These are phyloP conservation scores for Eucalyptus lansdowneana DNA, from an alignment of 345 rosid species.

Conservation along the genomic window DNA sequence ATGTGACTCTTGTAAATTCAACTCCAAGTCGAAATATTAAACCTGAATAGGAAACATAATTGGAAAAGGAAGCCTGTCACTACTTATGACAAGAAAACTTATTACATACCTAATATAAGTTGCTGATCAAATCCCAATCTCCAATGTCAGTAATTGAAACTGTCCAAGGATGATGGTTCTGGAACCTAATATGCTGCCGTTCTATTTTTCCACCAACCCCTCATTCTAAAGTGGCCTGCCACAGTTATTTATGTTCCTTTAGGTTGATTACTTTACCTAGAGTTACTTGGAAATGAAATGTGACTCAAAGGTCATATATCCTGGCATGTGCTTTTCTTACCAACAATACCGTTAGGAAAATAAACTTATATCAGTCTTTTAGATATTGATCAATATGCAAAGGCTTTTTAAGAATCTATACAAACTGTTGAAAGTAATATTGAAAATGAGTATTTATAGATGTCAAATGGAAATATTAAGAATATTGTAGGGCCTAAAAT, in stretches of 20 bases:
- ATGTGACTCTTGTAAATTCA: neutral
- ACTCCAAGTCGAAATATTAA: neutral
- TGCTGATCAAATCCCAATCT: neutral
- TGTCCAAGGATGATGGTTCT: neutral
- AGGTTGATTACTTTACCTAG: neutral
- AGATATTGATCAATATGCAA: neutral
- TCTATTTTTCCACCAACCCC: neutral
- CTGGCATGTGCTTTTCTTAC: neutral
- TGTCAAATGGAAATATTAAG: neutral
- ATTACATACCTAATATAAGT: neutral
- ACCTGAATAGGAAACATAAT: neutral
- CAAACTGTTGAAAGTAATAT: neutral
- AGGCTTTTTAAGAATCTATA: neutral
- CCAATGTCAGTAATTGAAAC: neutral
- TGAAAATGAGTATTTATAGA: neutral
- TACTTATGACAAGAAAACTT: neutral
- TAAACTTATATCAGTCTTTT: neutral
- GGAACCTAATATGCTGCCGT: neutral
- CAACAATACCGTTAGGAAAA: neutral
- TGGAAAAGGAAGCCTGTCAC: neutral
- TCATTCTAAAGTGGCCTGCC: neutral
- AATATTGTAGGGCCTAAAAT: neutral
- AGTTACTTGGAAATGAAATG: neutral
- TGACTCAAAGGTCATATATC: neutral
- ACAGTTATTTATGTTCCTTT: neutral